Percentiles rank a stretch among this genome's conserved stretches.
These are phyloP conservation scores for Aspergillus fumigatus DNA, from an alignment of 2,329 filamentous ascomycete species.

Conservation along the genomic window DNA sequence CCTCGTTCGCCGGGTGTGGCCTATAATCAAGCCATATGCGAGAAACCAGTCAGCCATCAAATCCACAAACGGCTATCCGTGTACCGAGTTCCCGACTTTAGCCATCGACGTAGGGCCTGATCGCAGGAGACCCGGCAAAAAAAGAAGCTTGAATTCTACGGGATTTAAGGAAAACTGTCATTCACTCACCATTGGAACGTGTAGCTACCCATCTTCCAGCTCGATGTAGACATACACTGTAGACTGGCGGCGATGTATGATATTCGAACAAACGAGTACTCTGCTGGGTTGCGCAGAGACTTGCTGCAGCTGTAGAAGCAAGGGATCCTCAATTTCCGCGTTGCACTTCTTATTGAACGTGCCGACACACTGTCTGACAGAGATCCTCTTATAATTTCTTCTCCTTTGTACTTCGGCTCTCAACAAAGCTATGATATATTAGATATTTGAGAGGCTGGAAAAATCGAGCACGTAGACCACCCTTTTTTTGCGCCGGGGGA, in stretches of 20 bases:
- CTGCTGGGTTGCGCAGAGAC: neutral
- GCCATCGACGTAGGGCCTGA: neutral
- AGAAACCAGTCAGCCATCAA: slow-evolving; percentile 26
- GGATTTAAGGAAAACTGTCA: neutral
- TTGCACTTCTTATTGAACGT: neutral
- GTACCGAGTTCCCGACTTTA: slow-evolving; percentile 1
- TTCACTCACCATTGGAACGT: slow-evolving; percentile 36
- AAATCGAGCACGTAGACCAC: neutral
- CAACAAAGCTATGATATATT: neutral
- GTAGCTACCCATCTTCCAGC: slow-evolving; percentile 30
- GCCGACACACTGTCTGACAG: neutral
- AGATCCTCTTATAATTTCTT: neutral
- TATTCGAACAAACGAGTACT: neutral
- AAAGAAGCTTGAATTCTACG: neutral
- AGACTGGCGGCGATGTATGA: neutral
- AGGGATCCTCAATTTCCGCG: neutral
- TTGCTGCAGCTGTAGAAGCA: neutral
- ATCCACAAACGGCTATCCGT: slow-evolving; percentile 4
- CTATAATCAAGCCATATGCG: slow-evolving; percentile 45
- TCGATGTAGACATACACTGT: neutral
- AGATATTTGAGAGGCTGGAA: slow-evolving; percentile 1
- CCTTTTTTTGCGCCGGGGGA: neutral
- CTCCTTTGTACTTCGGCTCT: neutral
- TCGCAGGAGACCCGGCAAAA: neutral
- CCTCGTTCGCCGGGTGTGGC: slow-evolving; percentile 77